Percentiles rank a stretch among this genome's conserved stretches.
These are phyloP conservation scores for Albophoma yamanashiensis DNA, from an alignment of 2,329 filamentous ascomycete species.

Conservation along the genomic window DNA sequence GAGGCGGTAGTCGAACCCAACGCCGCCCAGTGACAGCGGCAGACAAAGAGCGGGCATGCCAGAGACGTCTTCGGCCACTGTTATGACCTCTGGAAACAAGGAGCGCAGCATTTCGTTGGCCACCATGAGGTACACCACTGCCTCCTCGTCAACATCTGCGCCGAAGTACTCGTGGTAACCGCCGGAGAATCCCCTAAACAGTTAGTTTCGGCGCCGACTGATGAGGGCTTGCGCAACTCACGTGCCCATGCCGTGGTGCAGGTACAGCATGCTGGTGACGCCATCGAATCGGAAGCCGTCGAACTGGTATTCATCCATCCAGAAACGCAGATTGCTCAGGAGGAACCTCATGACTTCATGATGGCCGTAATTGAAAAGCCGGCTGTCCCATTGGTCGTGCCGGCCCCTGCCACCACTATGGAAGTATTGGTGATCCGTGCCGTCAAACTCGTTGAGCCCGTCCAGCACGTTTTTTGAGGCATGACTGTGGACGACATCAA, in stretches of 20 bases:
- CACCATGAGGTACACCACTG: conserved; percentile 87
- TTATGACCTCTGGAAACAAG: conserved; percentile 82
- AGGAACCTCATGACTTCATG: conserved; percentile 95
- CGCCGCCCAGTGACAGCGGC: conserved; percentile 71
- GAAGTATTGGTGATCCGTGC: conserved; percentile 92
- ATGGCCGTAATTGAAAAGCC: conserved; percentile 91
- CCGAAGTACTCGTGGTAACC: conserved; percentile 99
- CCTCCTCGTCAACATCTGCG: conserved; percentile 78
- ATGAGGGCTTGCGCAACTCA: conserved; percentile 34
- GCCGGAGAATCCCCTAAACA: conserved; percentile 75
- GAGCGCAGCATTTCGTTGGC: conserved; percentile 92
- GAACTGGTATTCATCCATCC: conserved; percentile 98
- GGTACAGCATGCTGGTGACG: conserved; percentile 96
- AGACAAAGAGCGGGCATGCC: conserved; percentile 97
- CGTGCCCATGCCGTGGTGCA: conserved; percentile 94
- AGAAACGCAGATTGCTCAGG: conserved; percentile 89
- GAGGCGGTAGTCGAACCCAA: conserved; percentile 94
- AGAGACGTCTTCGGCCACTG: conserved; percentile 92
- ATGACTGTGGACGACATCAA: conserved; percentile 96
- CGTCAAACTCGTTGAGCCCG: conserved; percentile 92
- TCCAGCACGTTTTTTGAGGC: conserved; percentile 96
- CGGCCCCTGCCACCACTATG: conserved; percentile 74
- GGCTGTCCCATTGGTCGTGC: conserved; percentile 92
- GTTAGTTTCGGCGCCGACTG: conserved; percentile 3
- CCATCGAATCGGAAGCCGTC: conserved; percentile 98